Evolutionary conservation across 352 stramenopile genomes (phyloP).

Genomic region (Globisporangium solare): DNA sequence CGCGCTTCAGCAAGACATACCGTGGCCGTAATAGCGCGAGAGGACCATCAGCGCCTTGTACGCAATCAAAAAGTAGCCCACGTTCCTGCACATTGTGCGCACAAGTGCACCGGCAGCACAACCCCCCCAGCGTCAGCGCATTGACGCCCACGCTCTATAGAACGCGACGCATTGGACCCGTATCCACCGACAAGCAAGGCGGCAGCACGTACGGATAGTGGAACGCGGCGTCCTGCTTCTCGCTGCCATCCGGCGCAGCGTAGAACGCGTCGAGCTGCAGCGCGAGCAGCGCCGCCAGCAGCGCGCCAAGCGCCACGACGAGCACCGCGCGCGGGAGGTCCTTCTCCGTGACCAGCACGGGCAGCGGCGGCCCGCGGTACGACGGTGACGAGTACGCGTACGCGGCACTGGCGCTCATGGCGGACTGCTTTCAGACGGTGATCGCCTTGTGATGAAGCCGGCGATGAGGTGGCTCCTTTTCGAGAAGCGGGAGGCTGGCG

Average conservation of each 20-base stretch:
- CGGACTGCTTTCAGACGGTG: no score
- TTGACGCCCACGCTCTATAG: no score
- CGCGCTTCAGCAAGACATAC: conserved; percentile 16
- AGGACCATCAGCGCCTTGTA: conserved; percentile 51
- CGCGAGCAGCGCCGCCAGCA: conserved; percentile 27
- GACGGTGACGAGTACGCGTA: conserved; percentile 14
- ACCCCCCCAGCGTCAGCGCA: background rate
- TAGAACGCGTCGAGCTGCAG: conserved; percentile 53
- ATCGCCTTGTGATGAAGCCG: background rate
- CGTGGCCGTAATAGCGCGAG: conserved; percentile 56
- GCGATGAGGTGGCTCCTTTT: background rate
- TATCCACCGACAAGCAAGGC: background rate
- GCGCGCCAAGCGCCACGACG: conserved; percentile 31
- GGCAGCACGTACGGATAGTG: conserved; percentile 43
- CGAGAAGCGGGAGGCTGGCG: background rate
- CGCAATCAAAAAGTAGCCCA: conserved; percentile 41
- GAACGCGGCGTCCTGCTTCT: conserved; percentile 33
- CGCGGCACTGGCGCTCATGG: background rate
- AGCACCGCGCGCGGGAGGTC: conserved; percentile 43
- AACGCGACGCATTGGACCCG: background rate
- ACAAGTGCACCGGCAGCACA: background rate
- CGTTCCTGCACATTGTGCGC: conserved; percentile 27
- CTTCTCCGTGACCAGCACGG: conserved; percentile 49
- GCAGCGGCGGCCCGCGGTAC: conserved; percentile 26
- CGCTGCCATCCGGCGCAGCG: conserved; percentile 17